Base-by-base conservation (phyloP, 768 basidiomycete genomes). In the Leccinum aurantiacum region DNA sequence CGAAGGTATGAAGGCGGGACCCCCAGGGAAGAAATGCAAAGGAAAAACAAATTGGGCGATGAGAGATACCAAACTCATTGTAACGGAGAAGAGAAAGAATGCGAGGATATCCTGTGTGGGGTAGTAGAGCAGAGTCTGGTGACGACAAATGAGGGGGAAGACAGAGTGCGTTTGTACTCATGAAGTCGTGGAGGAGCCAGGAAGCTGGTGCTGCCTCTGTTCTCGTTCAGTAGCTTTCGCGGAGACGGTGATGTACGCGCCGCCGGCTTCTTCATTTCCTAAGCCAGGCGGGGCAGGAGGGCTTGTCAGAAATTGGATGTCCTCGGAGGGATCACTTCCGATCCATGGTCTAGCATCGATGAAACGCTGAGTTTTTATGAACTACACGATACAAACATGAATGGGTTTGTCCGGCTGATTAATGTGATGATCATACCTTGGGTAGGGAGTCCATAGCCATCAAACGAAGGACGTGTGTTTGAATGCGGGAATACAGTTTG, bases 371-470 rank as follows among this genome's bases (percentile, higher is more conserved):
- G 90, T 92, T 74, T 93, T 93, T 77, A 93, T 91, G 78, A 94
- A 94, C 93, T 94, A 60, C 27, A 53, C 14, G 57, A 44, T 38
- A 22, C 56, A 14, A 37, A 19, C 10, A 60, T 60, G 51, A 60
- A 51, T 15, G 61, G 62, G 62, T 60, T 60, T 58, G 44, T 58
- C 38, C 7, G 17, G 25, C 47, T 55, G 47, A 53, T 25, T 56
- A 50, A 44, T 50, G 46, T 24, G 56, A 19, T 25, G 35, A 67
- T 35, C 79, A 29, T 67, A 91, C 92, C 83, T 96, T 96, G 14
- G 97, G 97, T n/a, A 99, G 90, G 7, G 96, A 98, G 74, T 99
- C 97, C 58, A 95, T 96, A 17, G 97, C 95, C 92, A 99, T 96
- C 67, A 99, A 72, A 51, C 96, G 85, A 81, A 98, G 98, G 64